A percentile compares a stretch with the other conserved stretches of the same genome.
Conservation (phyloP, 1,284 basidiomycete species). For the Ceratorhiza oryzae-sativae region DNA sequence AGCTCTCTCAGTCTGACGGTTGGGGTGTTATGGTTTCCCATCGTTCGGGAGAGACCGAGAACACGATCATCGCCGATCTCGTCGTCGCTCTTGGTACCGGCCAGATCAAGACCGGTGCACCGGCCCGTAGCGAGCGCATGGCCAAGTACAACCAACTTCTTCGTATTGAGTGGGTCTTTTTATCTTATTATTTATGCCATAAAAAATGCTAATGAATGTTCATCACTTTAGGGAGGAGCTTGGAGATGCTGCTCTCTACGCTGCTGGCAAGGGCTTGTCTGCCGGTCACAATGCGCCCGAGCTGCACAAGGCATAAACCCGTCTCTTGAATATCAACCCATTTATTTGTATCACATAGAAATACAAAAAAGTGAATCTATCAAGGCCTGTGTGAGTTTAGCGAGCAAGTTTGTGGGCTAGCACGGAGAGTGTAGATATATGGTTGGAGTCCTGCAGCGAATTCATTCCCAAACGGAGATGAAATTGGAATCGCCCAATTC, state of each 20-base stretch:
- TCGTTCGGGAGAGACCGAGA: constrained; percentile 96
- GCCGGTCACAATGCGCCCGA: constrained; percentile 76
- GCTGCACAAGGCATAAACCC: constrained; percentile 52
- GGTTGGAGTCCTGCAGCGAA: no score
- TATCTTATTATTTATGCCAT: constrained; percentile 5
- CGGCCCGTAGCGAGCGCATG: constrained; percentile 91
- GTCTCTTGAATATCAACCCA: background rate
- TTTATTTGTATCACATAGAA: background rate
- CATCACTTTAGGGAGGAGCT: constrained; percentile 73
- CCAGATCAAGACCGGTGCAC: constrained; percentile 99
- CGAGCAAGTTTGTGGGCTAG: no score
- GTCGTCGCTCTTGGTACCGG: constrained; percentile 92
- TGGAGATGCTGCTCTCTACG: constrained; percentile 66
- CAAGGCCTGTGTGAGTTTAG: no score
- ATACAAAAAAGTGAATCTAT: background rate
- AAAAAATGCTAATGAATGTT: background rate
- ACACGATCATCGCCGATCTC: constrained; percentile 97
- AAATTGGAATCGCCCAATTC: no score
- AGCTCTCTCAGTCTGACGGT: constrained; percentile 94
- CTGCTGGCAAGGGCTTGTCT: constrained; percentile 81
- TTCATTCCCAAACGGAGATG: no score
- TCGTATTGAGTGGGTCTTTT: constrained; percentile 79
- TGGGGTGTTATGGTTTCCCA: constrained; percentile 99
- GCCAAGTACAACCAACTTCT: constrained; percentile 91
- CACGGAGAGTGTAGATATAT: no score